These are phyloP conservation scores for Sporothrix phasma DNA, from an alignment of 2,329 filamentous ascomycete species.

Conservation along the genomic window DNA sequence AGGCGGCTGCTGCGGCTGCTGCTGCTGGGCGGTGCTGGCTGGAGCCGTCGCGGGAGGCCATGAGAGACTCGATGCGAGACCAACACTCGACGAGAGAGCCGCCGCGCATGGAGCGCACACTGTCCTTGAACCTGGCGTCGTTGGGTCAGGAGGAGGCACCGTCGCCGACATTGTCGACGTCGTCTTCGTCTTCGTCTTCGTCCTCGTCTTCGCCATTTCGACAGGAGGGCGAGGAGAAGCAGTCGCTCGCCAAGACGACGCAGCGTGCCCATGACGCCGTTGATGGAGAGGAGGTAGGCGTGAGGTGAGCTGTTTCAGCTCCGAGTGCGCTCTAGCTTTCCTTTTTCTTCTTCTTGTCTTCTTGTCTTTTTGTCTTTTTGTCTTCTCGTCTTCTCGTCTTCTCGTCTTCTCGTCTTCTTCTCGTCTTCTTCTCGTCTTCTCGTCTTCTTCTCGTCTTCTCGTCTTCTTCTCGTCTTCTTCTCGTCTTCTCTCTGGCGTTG, in stretches of 20 bases:
- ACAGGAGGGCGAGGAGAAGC: too few relatives aligned
- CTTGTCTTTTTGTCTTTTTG: background rate
- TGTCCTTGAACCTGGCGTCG: background rate
- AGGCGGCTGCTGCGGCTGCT: background rate
- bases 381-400: background rate
- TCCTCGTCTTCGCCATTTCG: background rate
- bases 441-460: background rate
- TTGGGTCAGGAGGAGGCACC: background rate
- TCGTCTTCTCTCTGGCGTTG: background rate
- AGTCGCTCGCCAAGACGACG: background rate
- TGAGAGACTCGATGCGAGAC: background rate
- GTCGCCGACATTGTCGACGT: background rate
- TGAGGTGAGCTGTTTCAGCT: too few relatives aligned
- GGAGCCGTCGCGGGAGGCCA: background rate
- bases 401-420: background rate
- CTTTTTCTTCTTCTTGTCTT: background rate
- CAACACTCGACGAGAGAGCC: background rate
- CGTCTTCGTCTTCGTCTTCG: background rate
- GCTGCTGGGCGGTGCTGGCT: conserved; percentile 1
- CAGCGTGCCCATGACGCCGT: conserved; percentile 11
- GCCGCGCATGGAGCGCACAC: background rate
- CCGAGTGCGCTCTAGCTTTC: too few relatives aligned
- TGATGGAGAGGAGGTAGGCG: conserved; percentile 9
- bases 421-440: background rate
- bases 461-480: background rate